A percentile compares a stretch with the other conserved stretches of the same genome.
phyloP scores from a whole-genome alignment of 2,329 filamentous ascomycete genomes.

The Cadophora sp. region DNA sequence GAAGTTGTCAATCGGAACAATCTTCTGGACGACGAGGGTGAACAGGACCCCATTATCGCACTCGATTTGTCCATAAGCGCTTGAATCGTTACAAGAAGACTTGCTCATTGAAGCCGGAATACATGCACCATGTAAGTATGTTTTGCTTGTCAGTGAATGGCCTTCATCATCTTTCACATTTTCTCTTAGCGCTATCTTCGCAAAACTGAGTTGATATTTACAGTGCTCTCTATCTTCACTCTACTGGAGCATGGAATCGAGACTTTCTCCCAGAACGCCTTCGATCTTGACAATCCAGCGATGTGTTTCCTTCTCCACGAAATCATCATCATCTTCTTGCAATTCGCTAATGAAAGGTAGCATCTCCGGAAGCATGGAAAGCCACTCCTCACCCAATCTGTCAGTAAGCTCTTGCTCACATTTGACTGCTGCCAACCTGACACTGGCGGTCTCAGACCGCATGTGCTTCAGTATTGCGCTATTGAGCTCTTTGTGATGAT shows the following conservation, averaged over 20 bases:
- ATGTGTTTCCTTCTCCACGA: constrained; percentile 87
- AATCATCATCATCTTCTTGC: constrained; percentile 95
- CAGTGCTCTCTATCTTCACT: neutral
- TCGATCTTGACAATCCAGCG: constrained; percentile 93
- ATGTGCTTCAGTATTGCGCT: constrained; percentile 77
- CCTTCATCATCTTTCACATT: neutral
- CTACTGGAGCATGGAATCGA: constrained; percentile 91
- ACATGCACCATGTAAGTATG: neutral
- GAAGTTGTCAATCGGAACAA: too few relatives aligned
- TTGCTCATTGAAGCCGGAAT: too few relatives aligned
- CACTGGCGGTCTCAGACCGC: constrained; percentile 72
- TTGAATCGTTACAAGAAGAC: too few relatives aligned
- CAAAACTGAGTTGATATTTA: neutral
- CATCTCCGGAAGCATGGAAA: constrained; percentile 91
- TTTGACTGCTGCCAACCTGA: constrained; percentile 82
- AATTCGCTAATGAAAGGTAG: constrained; percentile 94
- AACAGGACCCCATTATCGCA: too few relatives aligned
- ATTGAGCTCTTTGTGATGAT: constrained; percentile 93
- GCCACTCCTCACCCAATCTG: constrained; percentile 89
- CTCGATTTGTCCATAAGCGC: too few relatives aligned
- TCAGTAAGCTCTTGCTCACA: constrained; percentile 82
- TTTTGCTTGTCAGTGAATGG: neutral
- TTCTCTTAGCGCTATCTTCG: neutral
- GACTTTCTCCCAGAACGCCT: constrained; percentile 83
- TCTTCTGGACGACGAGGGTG: too few relatives aligned